These are phyloP conservation scores for Rhodamnia rubescens DNA, from an alignment of 345 rosid genomes.

Conservation along the genomic window DNA sequence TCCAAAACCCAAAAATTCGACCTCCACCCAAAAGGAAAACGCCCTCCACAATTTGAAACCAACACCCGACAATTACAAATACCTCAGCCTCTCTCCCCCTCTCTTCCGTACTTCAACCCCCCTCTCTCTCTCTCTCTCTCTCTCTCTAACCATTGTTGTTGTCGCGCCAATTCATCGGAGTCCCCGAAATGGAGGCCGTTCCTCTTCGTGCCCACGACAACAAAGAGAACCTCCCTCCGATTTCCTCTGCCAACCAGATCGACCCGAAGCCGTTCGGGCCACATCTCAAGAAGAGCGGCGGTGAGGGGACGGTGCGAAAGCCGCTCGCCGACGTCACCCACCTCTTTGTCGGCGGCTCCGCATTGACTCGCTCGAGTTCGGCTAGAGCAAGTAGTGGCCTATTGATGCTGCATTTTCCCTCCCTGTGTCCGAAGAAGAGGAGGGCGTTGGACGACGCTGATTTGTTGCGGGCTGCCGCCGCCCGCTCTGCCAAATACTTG, in stretches of 20 bases:
- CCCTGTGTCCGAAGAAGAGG: background rate
- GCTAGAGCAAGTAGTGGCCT: background rate
- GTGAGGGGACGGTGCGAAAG: background rate
- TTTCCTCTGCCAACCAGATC: background rate
- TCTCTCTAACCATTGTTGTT: background rate
- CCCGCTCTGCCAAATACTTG: background rate
- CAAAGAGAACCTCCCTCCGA: slow-evolving; percentile 2
- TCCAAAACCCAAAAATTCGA: background rate
- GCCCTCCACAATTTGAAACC: background rate
- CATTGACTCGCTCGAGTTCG: background rate
- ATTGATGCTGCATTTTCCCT: background rate
- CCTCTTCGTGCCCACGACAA: background rate
- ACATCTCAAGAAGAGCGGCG: background rate
- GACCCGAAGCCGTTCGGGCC: background rate
- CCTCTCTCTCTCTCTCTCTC: background rate
- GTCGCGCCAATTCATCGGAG: background rate
- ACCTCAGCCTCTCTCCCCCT: background rate
- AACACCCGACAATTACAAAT: background rate
- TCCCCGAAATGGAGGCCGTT: background rate
- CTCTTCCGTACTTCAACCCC: background rate
- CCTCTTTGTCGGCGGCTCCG: background rate
- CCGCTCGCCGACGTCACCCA: slow-evolving; percentile 1
- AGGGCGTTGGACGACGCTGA: background rate
- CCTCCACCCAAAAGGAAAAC: background rate
- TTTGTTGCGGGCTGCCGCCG: background rate